phyloP scores from a whole-genome alignment of 2,329 filamentous ascomycete genomes.

The Scedosporium minutisporum region DNA sequence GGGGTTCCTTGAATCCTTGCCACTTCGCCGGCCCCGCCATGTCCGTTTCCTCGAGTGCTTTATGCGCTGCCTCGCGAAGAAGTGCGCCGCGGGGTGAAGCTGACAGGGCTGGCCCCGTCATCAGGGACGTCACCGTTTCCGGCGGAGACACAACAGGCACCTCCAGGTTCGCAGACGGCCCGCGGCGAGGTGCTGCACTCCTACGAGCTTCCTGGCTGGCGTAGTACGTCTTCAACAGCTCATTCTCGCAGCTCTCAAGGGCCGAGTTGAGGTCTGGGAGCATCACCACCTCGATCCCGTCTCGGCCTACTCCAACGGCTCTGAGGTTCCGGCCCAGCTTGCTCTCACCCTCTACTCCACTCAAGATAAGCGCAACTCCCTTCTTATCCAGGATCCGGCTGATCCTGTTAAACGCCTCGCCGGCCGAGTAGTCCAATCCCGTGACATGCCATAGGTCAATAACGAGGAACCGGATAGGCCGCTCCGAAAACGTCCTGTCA shows the following conservation, averaged over 20 bases:
- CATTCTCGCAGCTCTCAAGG: conserved; percentile 89
- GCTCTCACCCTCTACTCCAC: conserved; percentile 67
- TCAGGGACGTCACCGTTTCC: neutral
- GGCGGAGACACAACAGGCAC: conserved; percentile 29
- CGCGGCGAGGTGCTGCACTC: conserved; percentile 29
- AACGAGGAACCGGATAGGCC: conserved; percentile 81
- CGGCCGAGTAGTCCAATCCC: conserved; percentile 90
- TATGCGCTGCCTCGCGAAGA: conserved; percentile 67
- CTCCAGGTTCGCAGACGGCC: conserved; percentile 34
- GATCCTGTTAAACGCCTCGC: conserved; percentile 88
- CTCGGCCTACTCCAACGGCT: conserved; percentile 66
- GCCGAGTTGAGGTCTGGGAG: conserved; percentile 89
- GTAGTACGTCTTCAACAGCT: conserved; percentile 75
- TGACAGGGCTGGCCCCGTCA: conserved; percentile 7
- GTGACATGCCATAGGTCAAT: conserved; percentile 84
- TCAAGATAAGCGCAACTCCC: conserved; percentile 71
- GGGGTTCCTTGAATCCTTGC: conserved; percentile 79
- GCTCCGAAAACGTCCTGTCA: conserved; percentile 65
- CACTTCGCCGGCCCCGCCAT: conserved; percentile 56
- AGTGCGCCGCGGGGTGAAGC: conserved; percentile 63
- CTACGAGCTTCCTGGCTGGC: conserved; percentile 52
- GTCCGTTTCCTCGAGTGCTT: conserved; percentile 60
- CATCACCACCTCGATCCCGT: conserved; percentile 65
- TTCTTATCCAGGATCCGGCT: conserved; percentile 72
- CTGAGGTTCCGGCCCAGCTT: conserved; percentile 69